These are phyloP conservation scores for Acacia crassicarpa DNA, from an alignment of 306 rosid genomes.

Conservation along the genomic window DNA sequence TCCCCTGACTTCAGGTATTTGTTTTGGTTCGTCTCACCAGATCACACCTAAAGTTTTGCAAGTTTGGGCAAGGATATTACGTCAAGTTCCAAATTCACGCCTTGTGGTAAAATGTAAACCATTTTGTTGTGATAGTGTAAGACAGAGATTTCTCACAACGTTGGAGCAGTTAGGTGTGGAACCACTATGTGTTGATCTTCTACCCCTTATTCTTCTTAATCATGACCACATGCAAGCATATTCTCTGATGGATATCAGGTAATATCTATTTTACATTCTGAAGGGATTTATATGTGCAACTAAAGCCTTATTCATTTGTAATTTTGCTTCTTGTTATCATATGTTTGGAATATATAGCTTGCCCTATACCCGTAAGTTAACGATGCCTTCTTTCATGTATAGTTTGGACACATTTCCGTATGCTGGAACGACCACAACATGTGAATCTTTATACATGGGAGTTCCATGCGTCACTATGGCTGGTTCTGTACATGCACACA, in stretches of 20 bases:
- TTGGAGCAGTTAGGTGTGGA: conserved; percentile 92
- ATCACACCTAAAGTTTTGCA: conserved; percentile 92
- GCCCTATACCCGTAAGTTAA: conserved; percentile 2
- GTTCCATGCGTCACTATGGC: conserved; percentile 99
- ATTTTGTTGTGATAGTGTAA: conserved; percentile 95
- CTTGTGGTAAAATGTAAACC: conserved; percentile 98
- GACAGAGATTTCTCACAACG: conserved; percentile 81
- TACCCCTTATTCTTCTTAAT: conserved; percentile 92
- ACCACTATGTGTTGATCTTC: conserved; percentile 93
- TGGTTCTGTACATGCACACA: conserved; percentile 97
- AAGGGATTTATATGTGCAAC: conserved; percentile 6
- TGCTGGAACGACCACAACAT: conserved; percentile 98
- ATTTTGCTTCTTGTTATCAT: neutral
- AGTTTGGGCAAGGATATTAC: conserved; percentile 96
- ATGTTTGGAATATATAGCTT: neutral
- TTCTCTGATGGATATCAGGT: conserved; percentile 99
- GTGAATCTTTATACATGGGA: conserved; percentile 98
- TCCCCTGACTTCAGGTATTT: conserved; percentile 3
- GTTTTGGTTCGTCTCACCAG: conserved; percentile 43
- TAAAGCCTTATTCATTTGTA: conserved; percentile 1
- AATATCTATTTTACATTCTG: conserved; percentile 31
- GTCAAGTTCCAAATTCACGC: conserved; percentile 92
- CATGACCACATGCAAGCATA: conserved; percentile 99
- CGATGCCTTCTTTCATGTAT: conserved; percentile 29
- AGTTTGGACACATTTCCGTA: conserved; percentile 99